Percentiles rank a stretch among this genome's conserved stretches.
phyloP scores from a whole-genome alignment of 768 basidiomycete genomes.

The Hypsizygus marmoreus region DNA sequence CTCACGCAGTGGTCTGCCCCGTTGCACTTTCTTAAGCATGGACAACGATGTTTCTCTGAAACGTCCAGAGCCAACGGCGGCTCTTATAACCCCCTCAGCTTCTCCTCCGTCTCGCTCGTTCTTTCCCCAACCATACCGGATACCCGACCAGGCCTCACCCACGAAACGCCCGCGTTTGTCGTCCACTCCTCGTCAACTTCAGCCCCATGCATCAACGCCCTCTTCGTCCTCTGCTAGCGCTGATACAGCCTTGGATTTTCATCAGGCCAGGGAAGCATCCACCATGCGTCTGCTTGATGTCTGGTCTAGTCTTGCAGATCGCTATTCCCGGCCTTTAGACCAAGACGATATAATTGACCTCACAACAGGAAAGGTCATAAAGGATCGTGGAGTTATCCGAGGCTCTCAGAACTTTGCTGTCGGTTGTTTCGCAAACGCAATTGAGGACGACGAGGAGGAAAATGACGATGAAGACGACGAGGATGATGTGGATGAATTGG shows the following conservation, averaged over 20 bases:
- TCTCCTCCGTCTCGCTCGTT: slow-evolving; percentile 41
- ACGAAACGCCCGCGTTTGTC: slow-evolving; percentile 51
- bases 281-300: slow-evolving; percentile 56
- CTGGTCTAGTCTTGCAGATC: slow-evolving; percentile 70
- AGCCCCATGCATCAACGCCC: slow-evolving; percentile 30
- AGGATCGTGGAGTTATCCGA: slow-evolving; percentile 70
- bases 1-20: background rate
- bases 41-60: background rate
- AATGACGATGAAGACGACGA: slow-evolving; percentile 48
- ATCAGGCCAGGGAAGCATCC: slow-evolving; percentile 58
- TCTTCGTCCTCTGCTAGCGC: slow-evolving; percentile 33
- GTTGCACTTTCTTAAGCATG: too few relatives aligned
- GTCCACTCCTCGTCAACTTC: slow-evolving; percentile 41
- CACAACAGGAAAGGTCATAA: slow-evolving; percentile 57
- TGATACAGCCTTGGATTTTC: slow-evolving; percentile 41
- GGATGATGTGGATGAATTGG: slow-evolving; percentile 64
- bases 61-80: slow-evolving; percentile 15
- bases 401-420: slow-evolving; percentile 45
- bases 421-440: slow-evolving; percentile 48
- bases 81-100: slow-evolving; percentile 53
- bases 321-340: slow-evolving; percentile 65
- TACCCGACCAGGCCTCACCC: slow-evolving; percentile 40
- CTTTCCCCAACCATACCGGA: slow-evolving; percentile 22
- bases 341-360: slow-evolving; percentile 84
- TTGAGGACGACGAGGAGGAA: slow-evolving; percentile 31